These are phyloP conservation scores for Epichloe bromicola DNA, from an alignment of 2,329 filamentous ascomycete genomes.

Conservation along the genomic window DNA sequence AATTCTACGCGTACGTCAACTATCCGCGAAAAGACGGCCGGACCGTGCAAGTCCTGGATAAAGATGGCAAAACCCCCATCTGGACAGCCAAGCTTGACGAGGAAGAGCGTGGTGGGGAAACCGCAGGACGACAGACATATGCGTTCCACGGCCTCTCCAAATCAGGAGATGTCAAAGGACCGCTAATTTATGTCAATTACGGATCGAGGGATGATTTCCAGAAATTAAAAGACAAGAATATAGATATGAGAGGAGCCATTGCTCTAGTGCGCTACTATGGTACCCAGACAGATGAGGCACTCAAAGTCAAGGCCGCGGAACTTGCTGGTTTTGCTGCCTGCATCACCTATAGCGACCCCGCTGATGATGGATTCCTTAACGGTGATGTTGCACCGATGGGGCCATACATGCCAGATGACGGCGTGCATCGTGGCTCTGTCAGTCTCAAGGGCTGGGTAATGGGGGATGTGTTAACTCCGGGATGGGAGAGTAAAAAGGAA, in stretches of 20 bases:
- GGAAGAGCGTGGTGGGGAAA: conserved; percentile 49
- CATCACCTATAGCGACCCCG: conserved; percentile 84
- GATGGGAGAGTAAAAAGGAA: conserved; percentile 61
- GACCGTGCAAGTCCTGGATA: conserved; percentile 65
- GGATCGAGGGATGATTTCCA: conserved; percentile 77
- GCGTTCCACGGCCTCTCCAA: conserved; percentile 86
- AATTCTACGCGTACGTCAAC: conserved; percentile 84
- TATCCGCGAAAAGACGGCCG: conserved; percentile 71
- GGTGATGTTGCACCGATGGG: conserved; percentile 66
- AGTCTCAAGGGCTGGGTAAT: conserved; percentile 70
- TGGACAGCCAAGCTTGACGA: conserved; percentile 85
- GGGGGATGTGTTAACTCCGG: conserved; percentile 86
- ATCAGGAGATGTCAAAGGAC: conserved; percentile 73
- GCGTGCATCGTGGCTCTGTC: conserved; percentile 72
- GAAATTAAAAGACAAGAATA: conserved; percentile 52
- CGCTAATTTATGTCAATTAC: conserved; percentile 84
- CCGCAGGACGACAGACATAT: conserved; percentile 53
- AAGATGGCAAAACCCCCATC: conserved; percentile 42
- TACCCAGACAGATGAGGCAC: conserved; percentile 53
- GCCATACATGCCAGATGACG: conserved; percentile 66
- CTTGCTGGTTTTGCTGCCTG: conserved; percentile 75
- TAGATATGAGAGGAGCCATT: conserved; percentile 68
- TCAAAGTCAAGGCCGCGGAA: conserved; percentile 87
- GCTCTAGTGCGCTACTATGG: conserved; percentile 74
- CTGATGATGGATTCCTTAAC: conserved; percentile 65